Conservation (phyloP, 2,329 filamentous ascomycete species). For the Pseudogymnoascus sp. region DNA sequence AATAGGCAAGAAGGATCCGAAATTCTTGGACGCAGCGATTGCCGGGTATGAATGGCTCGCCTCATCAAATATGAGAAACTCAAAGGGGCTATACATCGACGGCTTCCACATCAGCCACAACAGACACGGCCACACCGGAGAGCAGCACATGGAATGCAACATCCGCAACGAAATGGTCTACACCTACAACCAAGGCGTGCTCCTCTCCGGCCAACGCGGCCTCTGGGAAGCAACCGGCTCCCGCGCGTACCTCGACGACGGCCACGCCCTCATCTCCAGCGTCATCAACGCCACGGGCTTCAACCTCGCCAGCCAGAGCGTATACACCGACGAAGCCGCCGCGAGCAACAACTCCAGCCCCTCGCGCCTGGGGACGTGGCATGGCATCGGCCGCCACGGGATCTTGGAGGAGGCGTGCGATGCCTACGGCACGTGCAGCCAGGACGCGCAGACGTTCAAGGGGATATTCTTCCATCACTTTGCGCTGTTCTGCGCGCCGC, state of each 20-base stretch:
- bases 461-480: constrained; percentile 92
- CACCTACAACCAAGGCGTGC: constrained; percentile 90
- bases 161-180: constrained; percentile 81
- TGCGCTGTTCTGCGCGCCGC: constrained; percentile 62
- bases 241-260: constrained; percentile 63
- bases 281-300: constrained; percentile 76
- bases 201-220: constrained; percentile 72
- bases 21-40: constrained; percentile 64
- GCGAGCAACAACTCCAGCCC: not conserved
- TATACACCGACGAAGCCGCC: constrained; percentile 28
- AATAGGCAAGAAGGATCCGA: constrained; percentile 40
- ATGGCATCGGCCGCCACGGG: constrained; percentile 70
- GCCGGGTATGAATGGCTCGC: constrained; percentile 75
- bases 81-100: constrained; percentile 67
- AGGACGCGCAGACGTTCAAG: constrained; percentile 86
- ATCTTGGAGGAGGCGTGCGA: constrained; percentile 83
- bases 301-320: constrained; percentile 37
- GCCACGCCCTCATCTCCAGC: constrained; percentile 64
- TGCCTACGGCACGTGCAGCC: constrained; percentile 61
- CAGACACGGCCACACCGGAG: constrained; percentile 21
- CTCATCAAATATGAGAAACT: constrained; percentile 71
- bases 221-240: constrained; percentile 72
- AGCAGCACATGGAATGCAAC: constrained; percentile 58
- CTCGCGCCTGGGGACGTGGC: constrained; percentile 41
- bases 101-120: constrained; percentile 77